These are phyloP conservation scores for Hymenotorrendiella dingleyae DNA, from an alignment of 2,329 filamentous ascomycete species.

Conservation along the genomic window DNA sequence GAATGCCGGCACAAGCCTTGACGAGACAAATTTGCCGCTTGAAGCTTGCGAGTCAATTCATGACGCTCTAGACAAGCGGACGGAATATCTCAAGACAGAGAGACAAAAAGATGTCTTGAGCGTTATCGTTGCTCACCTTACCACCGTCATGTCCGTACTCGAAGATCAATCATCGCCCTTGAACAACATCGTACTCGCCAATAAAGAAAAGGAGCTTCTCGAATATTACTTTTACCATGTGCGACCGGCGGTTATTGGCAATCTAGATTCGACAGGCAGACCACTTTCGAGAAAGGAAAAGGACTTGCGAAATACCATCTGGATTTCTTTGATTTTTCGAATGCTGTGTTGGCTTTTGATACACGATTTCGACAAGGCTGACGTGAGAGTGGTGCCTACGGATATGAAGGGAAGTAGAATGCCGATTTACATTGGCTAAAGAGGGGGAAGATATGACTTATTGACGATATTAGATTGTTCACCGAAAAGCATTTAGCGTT, in stretches of 20 bases:
- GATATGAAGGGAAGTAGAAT: slow-evolving; percentile 47
- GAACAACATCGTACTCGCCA: slow-evolving; percentile 35
- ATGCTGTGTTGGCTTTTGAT: slow-evolving; percentile 53
- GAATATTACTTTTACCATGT: slow-evolving; percentile 46
- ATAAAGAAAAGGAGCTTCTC: slow-evolving; percentile 46
- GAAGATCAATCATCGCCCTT: slow-evolving; percentile 34
- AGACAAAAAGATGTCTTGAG: slow-evolving; percentile 20
- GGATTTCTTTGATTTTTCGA: slow-evolving; percentile 48
- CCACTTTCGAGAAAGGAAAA: slow-evolving; percentile 7
- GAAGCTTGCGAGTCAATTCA: slow-evolving; percentile 26
- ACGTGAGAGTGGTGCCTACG: slow-evolving; percentile 46
- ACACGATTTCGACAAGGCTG: slow-evolving; percentile 49
- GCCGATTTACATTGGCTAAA: slow-evolving; percentile 42
- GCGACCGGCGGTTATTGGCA: slow-evolving; percentile 35
- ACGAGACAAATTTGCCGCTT: slow-evolving; percentile 20
- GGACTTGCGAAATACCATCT: slow-evolving; percentile 35
- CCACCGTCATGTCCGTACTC: slow-evolving; percentile 38
- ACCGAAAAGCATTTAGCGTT: not conserved
- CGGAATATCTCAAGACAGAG: slow-evolving; percentile 17
- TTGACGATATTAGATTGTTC: not conserved
- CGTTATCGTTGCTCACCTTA: slow-evolving; percentile 24
- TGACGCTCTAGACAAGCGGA: slow-evolving; percentile 21
- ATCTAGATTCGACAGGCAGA: slow-evolving; percentile 26
- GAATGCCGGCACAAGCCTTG: too few species aligned
- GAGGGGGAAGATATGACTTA: too few species aligned